phyloP scores from a whole-genome alignment of 140 eudicot species.

The Senecio squalidus region DNA sequence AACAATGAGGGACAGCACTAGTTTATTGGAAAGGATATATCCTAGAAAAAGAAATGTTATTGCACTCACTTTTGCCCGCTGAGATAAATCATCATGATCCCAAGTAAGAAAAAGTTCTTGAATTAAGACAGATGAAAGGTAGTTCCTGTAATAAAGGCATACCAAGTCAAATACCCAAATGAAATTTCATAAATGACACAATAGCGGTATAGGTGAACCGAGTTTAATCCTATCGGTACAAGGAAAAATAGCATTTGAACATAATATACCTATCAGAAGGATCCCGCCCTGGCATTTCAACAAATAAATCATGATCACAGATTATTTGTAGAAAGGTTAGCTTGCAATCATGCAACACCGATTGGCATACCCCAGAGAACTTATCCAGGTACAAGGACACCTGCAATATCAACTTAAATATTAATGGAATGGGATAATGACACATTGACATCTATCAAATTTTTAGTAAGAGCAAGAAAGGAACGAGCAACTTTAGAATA shows the following conservation, averaged over 20 bases:
- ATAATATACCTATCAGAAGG: conserved; percentile 89
- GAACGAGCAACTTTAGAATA: neutral
- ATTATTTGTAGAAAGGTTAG: conserved; percentile 92
- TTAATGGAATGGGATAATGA: neutral
- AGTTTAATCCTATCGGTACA: neutral
- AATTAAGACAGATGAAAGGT: conserved; percentile 87
- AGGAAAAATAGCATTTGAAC: neutral
- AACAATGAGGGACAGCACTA: neutral
- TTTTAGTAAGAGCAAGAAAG: too few relatives aligned
- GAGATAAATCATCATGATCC: conserved; percentile 93
- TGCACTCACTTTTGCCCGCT: conserved; percentile 77
- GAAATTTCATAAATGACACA: conserved; percentile 6
- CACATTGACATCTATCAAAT: neutral
- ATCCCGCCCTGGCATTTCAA: conserved; percentile 99
- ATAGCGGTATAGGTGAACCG: neutral
- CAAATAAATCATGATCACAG: conserved; percentile 96
- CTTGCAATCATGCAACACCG: conserved; percentile 96
- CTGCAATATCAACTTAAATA: conserved; percentile 34
- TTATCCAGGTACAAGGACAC: conserved; percentile 94
- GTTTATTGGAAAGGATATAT: neutral
- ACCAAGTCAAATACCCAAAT: conserved; percentile 12
- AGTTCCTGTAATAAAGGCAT: conserved; percentile 58
- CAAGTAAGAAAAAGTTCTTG: conserved; percentile 96
- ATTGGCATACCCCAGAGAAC: conserved; percentile 92
- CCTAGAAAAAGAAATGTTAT: neutral